Base-by-base conservation (phyloP, 495 filamentous ascomycete genomes). In the Pseudevernia furfuracea region DNA sequence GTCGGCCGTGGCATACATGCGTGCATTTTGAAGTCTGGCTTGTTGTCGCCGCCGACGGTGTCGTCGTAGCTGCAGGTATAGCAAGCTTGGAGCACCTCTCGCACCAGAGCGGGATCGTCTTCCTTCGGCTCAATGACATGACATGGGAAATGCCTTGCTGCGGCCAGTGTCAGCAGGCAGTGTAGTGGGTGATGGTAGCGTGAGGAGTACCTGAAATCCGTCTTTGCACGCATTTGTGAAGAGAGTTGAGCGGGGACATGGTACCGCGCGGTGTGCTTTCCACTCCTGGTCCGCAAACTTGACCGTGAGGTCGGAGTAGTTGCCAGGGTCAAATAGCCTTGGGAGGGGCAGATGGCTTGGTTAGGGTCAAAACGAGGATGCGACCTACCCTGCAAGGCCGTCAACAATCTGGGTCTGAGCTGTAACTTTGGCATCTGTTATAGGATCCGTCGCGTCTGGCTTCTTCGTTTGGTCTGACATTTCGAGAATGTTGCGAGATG, bases 1-100 rank as follows among this genome's bases (percentile, higher is more conserved):
- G 63, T 59, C 61, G 41, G 60, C 65, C 14, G 65, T 60, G 25
- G 61, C 38, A 63, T 72, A 74, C n/a, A 72, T 60, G n/a, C 58
- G 56, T 11, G 67, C 67, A 60, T 72, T n/a, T n/a, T 66, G 12
- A 69, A 53, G 6, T 56, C 61, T 6, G 66, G 56, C 4, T 3
- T 21, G 36, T 38, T 1, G 37, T 55, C 44, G 43, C n/a, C 43
- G 37, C 48, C 1, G 1, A 23, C 21, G 32, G 19, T 56, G 60
- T 66, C 53, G 64, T 38, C 44, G 58, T 70, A 32, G 61, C 57
- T 23, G 66, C 64, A 55, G 28, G 66, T 57, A 63, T 69, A 59
- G 67, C 69, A 32, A 66, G 70, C 58, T 60, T 60, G 7, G 25
- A 66, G 46, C 21, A 66, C 30, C 28, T 66, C 21, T 34, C 56